Base-by-base conservation (phyloP, 192 early-diverging fungal genomes). In the Radiomyces spectabilis region DNA sequence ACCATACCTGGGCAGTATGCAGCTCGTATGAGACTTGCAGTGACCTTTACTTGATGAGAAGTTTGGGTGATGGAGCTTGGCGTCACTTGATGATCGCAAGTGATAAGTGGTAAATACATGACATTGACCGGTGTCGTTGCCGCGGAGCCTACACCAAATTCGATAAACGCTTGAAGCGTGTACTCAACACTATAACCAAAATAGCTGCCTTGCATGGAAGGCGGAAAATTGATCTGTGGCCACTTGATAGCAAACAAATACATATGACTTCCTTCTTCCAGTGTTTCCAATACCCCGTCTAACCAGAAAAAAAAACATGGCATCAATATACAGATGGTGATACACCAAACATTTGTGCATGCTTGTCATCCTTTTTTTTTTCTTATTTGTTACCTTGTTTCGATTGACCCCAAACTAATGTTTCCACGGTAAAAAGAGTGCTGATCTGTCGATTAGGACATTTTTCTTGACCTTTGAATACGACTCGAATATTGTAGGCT, bases 211-310 rank as follows among this genome's bases (percentile, higher is more conserved):
- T 15, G 15, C 3, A 61, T 22, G 0, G 59, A 34, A 1, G 59
- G 59, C n/a, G 59, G 59, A 32, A 53, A 61, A 33, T 61, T 61
- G 12, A 53, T 40, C 26, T 42, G 18, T 18, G 59, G 59, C 15
- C 52, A 10, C 43, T 61, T 61, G 29, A 61, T 45, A 33, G 59
- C 47, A 61, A 61, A 61, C 15, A 61, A 27, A 32, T 51, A 61
- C 24, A 61, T 25, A 34, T 61, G 59, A 4, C 43, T 33, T 1
- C 48, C 59, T 1, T 12, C 41, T 4, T 21, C n/a, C n/a, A n/a
- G n/a, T n/a, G n/a, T n/a, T n/a, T n/a, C n/a, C n/a, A n/a, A n/a
- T n/a, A n/a, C n/a, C n/a, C n/a, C n/a, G n/a, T n/a, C n/a, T n/a
- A n/a, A n/a, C n/a, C n/a, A n/a, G n/a, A n/a, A n/a, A n/a, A n/a